These are phyloP conservation scores for Rosa rugosa DNA, from an alignment of 306 rosid genomes.

Conservation along the genomic window DNA sequence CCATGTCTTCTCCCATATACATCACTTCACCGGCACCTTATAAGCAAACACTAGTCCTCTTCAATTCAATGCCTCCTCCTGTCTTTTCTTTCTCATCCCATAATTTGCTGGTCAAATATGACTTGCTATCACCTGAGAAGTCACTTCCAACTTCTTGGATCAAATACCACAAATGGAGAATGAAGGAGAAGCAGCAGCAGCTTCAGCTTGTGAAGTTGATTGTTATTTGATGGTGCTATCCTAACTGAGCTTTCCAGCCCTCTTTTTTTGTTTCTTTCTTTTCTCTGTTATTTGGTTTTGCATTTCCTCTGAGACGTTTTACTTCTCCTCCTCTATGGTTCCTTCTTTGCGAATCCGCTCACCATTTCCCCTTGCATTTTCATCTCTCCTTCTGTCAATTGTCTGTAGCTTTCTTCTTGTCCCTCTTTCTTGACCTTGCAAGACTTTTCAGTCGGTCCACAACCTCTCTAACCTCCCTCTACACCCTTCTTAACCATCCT, in stretches of 20 bases:
- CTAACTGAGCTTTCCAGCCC: slow-evolving; percentile 43
- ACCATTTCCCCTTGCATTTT: background rate
- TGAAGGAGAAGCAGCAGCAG: background rate
- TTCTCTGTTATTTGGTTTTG: rapidly evolving
- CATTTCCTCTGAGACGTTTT: background rate
- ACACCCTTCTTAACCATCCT: background rate
- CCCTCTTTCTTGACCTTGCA: slow-evolving; percentile 85
- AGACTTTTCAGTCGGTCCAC: slow-evolving; percentile 31
- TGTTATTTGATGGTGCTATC: slow-evolving; percentile 53
- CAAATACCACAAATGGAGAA: slow-evolving; percentile 16
- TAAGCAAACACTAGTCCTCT: background rate
- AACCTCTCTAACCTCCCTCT: rapidly evolving
- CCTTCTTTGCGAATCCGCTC: background rate
- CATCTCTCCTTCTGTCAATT: rapidly evolving
- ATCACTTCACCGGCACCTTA: slow-evolving; percentile 41
- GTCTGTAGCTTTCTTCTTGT: background rate
- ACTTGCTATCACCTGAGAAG: background rate
- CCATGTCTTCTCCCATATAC: slow-evolving; percentile 39
- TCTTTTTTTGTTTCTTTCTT: too few species aligned
- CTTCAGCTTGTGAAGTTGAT: background rate
- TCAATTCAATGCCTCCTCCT: background rate
- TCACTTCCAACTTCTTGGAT: background rate
- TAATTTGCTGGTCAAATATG: slow-evolving; percentile 15
- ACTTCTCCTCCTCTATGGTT: too few species aligned
- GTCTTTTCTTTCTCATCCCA: slow-evolving; percentile 31